phyloP scores from a whole-genome alignment of 2,329 filamentous ascomycete genomes.

The Colletotrichum lupini region DNA sequence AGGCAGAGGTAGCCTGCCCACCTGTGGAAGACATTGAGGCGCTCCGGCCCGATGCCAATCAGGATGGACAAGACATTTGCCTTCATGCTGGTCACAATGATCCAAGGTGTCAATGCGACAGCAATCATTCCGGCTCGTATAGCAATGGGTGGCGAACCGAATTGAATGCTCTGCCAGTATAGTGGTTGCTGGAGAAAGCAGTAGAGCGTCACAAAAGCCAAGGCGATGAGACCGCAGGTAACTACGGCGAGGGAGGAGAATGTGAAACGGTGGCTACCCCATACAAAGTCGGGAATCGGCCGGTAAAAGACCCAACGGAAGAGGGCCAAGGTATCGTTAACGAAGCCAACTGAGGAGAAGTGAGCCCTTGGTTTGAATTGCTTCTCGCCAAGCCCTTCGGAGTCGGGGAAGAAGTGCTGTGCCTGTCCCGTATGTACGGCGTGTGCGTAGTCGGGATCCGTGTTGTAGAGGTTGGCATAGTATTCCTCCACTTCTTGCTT shows the following conservation, averaged over 20 bases:
- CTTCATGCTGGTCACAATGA: constrained; percentile 89
- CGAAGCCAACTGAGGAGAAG: constrained; percentile 76
- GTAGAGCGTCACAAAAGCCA: constrained; percentile 82
- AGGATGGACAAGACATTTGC: constrained; percentile 85
- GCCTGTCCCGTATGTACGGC: constrained; percentile 60
- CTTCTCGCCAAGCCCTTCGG: constrained; percentile 65
- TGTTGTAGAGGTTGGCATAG: constrained; percentile 64
- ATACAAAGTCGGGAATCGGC: constrained; percentile 79
- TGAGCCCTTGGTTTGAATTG: constrained; percentile 75
- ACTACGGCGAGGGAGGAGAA: constrained; percentile 85
- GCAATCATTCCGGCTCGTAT: constrained; percentile 92
- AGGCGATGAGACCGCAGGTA: constrained; percentile 72
- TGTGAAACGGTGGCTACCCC: constrained; percentile 76
- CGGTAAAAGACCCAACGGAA: constrained; percentile 91
- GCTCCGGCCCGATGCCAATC: constrained; percentile 91
- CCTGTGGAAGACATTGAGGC: constrained; percentile 91
- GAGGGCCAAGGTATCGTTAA: constrained; percentile 85
- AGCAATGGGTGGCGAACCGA: constrained; percentile 88
- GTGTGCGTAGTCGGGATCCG: constrained; percentile 60
- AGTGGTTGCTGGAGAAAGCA: constrained; percentile 89
- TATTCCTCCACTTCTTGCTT: constrained; percentile 82
- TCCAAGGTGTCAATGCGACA: constrained; percentile 92
- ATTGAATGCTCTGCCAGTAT: constrained; percentile 88
- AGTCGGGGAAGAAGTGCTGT: constrained; percentile 81
- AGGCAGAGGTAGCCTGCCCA: constrained; percentile 91